A percentile compares a stretch with the other conserved stretches of the same genome.
Evolutionary conservation across 2,329 filamentous ascomycete species (phyloP).

Genomic region (Beauveria sp.): DNA sequence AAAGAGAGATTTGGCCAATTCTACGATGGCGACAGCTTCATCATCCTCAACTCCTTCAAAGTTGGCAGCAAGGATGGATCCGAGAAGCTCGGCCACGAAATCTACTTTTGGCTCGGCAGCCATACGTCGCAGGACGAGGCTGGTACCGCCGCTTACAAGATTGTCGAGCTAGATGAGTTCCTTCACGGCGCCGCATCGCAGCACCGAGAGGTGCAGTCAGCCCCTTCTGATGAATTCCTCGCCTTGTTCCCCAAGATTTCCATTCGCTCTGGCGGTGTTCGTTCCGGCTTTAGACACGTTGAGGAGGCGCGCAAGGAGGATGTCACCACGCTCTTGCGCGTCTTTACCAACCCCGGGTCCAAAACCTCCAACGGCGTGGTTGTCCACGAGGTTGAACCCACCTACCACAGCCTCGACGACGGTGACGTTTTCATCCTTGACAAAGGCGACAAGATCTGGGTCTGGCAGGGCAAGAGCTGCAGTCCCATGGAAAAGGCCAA

Average conservation of each 20-base stretch:
- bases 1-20: slow-evolving; percentile 50
- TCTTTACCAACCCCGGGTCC: slow-evolving; percentile 52
- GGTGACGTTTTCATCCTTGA: slow-evolving; percentile 60
- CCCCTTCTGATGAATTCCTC: slow-evolving; percentile 53
- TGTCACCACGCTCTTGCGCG: slow-evolving; percentile 46
- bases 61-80: slow-evolving; percentile 35
- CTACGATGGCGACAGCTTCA: slow-evolving; percentile 62
- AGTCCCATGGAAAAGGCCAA: slow-evolving; percentile 64
- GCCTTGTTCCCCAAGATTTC: slow-evolving; percentile 51
- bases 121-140: slow-evolving; percentile 63
- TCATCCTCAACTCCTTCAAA: slow-evolving; percentile 54
- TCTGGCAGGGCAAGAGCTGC: slow-evolving; percentile 60
- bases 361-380: slow-evolving; percentile 40
- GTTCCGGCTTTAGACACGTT: slow-evolving; percentile 57
- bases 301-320: slow-evolving; percentile 38
- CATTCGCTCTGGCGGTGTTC: slow-evolving; percentile 54
- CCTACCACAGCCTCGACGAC: slow-evolving; percentile 55
- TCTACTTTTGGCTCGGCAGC: slow-evolving; percentile 63
- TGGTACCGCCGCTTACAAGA: slow-evolving; percentile 63
- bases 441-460: slow-evolving; percentile 55
- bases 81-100: slow-evolving; percentile 49
- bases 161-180: slow-evolving; percentile 63
- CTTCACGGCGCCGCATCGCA: slow-evolving; percentile 54
- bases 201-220: slow-evolving; percentile 55
- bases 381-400: slow-evolving; percentile 56